Evolutionary conservation across 2,329 filamentous ascomycete genomes (phyloP).

Genomic region (Fusarium ramigenum): DNA sequence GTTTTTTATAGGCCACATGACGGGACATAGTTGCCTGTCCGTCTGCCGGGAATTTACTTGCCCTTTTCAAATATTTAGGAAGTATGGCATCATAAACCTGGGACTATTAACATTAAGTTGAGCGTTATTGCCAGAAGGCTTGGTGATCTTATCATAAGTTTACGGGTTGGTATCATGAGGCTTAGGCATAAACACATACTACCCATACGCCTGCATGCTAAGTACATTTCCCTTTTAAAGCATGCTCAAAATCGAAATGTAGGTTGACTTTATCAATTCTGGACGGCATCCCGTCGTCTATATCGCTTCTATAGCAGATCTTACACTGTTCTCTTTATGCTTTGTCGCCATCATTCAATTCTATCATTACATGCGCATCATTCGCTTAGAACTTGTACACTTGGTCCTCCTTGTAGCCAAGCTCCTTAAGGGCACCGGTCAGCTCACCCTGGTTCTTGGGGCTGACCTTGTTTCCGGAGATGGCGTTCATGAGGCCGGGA

Average conservation of each 20-base stretch:
- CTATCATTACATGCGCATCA: constrained; percentile 11
- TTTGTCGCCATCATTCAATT: constrained; percentile 5
- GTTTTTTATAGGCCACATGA: too few species aligned
- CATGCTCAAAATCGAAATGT: neutral
- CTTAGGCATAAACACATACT: too few species aligned
- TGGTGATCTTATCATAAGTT: too few species aligned
- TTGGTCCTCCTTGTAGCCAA: constrained; percentile 77
- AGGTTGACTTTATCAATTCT: constrained; percentile 34
- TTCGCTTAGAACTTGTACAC: constrained; percentile 86
- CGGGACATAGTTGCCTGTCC: too few species aligned
- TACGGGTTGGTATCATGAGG: too few species aligned
- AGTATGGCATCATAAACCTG: too few species aligned
- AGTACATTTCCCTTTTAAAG: too few species aligned
- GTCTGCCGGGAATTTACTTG: too few species aligned
- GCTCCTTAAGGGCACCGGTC: constrained; percentile 79
- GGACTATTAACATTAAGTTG: too few species aligned
- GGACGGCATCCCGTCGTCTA: constrained; percentile 34
- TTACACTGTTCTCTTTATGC: constrained; percentile 31
- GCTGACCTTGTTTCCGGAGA: constrained; percentile 89
- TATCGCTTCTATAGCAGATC: constrained; percentile 41
- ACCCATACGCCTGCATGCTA: too few species aligned
- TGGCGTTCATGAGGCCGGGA: constrained; percentile 90
- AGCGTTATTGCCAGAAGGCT: too few species aligned
- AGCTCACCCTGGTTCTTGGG: constrained; percentile 96
- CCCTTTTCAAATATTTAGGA: too few species aligned